Percentiles rank a stretch among this genome's conserved stretches.
Conservation (phyloP, 1,284 basidiomycete species). For the Calocybe gambosa region DNA sequence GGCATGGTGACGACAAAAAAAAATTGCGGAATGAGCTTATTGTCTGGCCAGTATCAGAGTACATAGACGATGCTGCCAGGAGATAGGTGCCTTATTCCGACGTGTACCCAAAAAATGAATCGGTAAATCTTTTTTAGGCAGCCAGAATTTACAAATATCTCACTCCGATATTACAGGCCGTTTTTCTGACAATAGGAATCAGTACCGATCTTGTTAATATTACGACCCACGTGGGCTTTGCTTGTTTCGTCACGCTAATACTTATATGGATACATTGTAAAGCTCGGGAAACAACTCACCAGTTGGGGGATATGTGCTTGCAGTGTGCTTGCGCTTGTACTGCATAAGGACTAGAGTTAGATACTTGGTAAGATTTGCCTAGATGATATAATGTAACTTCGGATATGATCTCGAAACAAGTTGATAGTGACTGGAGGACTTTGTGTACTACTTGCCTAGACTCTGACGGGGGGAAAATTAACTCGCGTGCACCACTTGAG, state of each 20-base stretch:
- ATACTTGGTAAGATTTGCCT: too few relatives aligned
- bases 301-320: too few relatives aligned
- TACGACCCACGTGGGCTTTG: neutral
- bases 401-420: too few relatives aligned
- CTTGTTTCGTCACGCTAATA: neutral
- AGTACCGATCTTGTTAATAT: neutral
- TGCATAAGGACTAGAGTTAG: too few relatives aligned
- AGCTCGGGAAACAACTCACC: too few relatives aligned
- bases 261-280: neutral
- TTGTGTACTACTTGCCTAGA: too few relatives aligned
- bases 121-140: too few relatives aligned
- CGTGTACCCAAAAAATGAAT: neutral
- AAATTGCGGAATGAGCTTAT: slow-evolving; percentile 13
- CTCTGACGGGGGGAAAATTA: too few relatives aligned
- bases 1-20: slow-evolving; percentile 8
- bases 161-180: neutral
- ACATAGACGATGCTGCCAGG: neutral
- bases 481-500: too few relatives aligned
- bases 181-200: neutral
- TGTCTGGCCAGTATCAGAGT: slow-evolving; percentile 10
- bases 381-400: too few relatives aligned
- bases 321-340: too few relatives aligned
- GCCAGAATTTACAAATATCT: neutral
- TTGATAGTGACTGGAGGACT: too few relatives aligned
- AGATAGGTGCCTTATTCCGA: neutral